A percentile compares a stretch with the other conserved stretches of the same genome.
Conservation (phyloP, 2,329 filamentous ascomycete genomes). For the Pseudocercospora fuligena region DNA sequence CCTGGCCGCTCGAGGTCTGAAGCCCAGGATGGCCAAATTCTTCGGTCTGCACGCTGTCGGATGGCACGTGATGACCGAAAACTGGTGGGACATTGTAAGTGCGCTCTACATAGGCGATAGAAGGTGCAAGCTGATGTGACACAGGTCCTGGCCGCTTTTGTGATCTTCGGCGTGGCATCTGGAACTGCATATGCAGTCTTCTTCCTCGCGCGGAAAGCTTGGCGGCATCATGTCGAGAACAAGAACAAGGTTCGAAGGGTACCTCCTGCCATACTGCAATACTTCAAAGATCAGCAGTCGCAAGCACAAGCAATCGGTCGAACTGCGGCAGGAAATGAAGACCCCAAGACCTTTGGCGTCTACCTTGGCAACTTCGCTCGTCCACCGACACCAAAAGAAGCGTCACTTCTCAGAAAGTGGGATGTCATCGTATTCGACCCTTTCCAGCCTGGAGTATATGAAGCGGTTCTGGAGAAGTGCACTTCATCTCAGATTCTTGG, state of each 20-base stretch:
- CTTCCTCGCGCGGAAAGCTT: not conserved
- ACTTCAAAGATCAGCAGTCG: conserved; percentile 1
- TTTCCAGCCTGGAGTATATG: conserved; percentile 26
- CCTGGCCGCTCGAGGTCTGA: not conserved
- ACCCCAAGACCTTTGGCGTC: conserved; percentile 34
- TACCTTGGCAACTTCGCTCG: conserved; percentile 36
- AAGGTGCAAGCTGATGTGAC: not conserved
- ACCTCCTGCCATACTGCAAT: not conserved
- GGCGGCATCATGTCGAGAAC: not conserved
- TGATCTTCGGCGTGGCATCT: conserved; percentile 9
- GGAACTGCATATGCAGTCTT: not conserved
- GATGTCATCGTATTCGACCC: conserved; percentile 35
- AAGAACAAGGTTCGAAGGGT: not conserved
- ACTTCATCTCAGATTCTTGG: conserved; percentile 33
- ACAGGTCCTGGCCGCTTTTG: conserved; percentile 15
- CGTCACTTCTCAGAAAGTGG: conserved; percentile 32
- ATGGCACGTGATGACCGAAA: conserved; percentile 17
- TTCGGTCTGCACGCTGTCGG: conserved; percentile 16
- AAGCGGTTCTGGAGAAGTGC: conserved; percentile 31
- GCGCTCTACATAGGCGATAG: not conserved
- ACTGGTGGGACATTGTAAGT: conserved; percentile 16
- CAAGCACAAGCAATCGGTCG: conserved; percentile 8
- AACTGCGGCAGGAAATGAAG: conserved; percentile 2
- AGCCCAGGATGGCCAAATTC: conserved; percentile 7
- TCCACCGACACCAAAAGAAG: conserved; percentile 27